A percentile compares a stretch with the other conserved stretches of the same genome.
Evolutionary conservation across 495 filamentous ascomycete species (phyloP).

Genomic region (Sabuloglossum arenarium): DNA sequence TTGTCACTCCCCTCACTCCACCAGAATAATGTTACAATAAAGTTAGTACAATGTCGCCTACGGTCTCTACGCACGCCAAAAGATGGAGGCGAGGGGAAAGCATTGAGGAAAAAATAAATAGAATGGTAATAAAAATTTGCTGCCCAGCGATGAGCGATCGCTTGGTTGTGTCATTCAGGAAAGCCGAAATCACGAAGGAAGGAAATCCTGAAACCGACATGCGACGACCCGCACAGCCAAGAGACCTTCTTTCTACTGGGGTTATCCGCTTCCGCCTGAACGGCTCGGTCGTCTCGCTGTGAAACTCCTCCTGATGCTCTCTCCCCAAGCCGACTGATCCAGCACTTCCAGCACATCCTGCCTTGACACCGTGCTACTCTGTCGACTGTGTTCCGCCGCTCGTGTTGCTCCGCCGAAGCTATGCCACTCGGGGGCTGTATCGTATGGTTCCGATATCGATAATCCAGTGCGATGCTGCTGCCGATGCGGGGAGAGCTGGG

Average conservation of each 20-base stretch:
- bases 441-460: background rate
- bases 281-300: conserved; percentile 40
- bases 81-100: too few relatives aligned
- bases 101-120: background rate
- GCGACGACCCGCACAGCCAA: conserved; percentile 4
- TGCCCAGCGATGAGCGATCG: background rate
- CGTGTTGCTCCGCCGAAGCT: conserved; percentile 7
- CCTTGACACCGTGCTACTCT: conserved; percentile 50
- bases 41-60: too few relatives aligned
- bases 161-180: background rate
- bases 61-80: too few relatives aligned
- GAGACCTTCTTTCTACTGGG: background rate
- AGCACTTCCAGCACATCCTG: conserved; percentile 63
- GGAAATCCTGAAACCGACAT: background rate
- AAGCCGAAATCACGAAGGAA: background rate
- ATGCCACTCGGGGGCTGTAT: background rate
- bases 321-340: conserved; percentile 75
- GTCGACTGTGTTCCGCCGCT: conserved; percentile 19
- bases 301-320: conserved; percentile 76
- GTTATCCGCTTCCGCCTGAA: background rate
- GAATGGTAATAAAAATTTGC: background rate
- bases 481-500: background rate
- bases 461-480: background rate
- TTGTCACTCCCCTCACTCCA: too few relatives aligned
- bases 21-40: too few relatives aligned